Conservation (phyloP, 108 stramenopile species). For the Stephanodiscus triporus region DNA sequence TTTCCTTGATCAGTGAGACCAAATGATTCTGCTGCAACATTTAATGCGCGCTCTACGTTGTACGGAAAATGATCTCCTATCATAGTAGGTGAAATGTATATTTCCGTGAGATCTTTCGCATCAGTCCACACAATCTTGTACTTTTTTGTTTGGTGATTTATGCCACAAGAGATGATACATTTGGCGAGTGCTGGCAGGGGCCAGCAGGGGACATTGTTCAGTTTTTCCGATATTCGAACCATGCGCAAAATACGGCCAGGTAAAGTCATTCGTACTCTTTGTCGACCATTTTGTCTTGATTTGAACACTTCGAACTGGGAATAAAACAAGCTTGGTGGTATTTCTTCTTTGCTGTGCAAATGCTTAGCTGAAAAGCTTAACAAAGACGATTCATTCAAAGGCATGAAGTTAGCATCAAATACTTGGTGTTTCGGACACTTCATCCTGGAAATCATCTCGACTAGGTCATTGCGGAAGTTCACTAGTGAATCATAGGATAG, state of each 20-base stretch:
- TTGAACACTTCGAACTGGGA: conserved; percentile 25
- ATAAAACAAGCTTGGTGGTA: conserved; percentile 28
- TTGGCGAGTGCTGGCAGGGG: conserved; percentile 8
- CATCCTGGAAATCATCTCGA: conserved; percentile 81
- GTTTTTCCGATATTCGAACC: conserved; percentile 69
- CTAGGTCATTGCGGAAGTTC: conserved; percentile 73
- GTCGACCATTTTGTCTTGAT: conserved; percentile 27
- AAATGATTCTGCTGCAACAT: conserved; percentile 36
- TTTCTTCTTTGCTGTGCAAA: conserved; percentile 10
- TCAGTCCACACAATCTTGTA: conserved; percentile 42
- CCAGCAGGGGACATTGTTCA: conserved; percentile 36
- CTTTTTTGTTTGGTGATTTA: conserved; percentile 13
- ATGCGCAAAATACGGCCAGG: conserved; percentile 84
- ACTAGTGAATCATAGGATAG: conserved; percentile 74
- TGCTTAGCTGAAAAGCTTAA: conserved; percentile 5
- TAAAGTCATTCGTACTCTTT: conserved; percentile 63
- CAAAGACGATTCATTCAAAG: conserved; percentile 22
- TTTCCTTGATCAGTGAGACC: conserved; percentile 13
- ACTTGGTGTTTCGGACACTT: conserved; percentile 87
- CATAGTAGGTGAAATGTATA: conserved; percentile 39
- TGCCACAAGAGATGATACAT: conserved; percentile 11
- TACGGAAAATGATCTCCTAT: conserved; percentile 45
- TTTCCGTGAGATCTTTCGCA: conserved; percentile 30
- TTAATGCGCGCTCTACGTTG: conserved; percentile 33
- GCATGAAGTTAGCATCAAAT: conserved; percentile 47